phyloP scores from a whole-genome alignment of 768 basidiomycete species.

The Lentinula sp. region DNA sequence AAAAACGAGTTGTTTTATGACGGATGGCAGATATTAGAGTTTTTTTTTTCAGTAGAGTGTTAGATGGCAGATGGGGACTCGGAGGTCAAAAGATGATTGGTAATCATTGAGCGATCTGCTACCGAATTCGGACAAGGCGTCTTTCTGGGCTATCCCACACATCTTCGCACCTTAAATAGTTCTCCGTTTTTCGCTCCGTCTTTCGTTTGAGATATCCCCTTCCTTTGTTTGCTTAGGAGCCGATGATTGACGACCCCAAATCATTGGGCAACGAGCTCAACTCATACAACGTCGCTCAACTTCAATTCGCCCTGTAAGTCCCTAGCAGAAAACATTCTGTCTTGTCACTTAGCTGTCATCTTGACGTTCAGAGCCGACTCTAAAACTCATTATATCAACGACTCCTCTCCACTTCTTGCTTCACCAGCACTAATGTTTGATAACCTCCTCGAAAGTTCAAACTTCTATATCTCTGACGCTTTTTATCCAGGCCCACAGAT shows the following conservation, averaged over 20 bases:
- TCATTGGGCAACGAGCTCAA: constrained; percentile 40
- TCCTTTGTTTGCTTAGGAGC: constrained; percentile 4
- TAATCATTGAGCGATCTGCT: neutral
- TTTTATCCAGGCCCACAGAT: constrained; percentile 32
- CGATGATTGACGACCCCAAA: constrained; percentile 54
- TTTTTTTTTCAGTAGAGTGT: neutral
- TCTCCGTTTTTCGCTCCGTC: constrained; percentile 8
- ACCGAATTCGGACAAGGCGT: neutral
- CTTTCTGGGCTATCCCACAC: constrained; percentile 1
- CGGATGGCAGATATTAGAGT: neutral
- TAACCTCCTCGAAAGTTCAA: constrained; percentile 10
- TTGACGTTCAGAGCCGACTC: constrained; percentile 27
- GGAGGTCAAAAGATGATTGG: neutral
- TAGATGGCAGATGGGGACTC: constrained; percentile 5
- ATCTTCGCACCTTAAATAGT: constrained; percentile 3
- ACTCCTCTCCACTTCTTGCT: constrained; percentile 40
- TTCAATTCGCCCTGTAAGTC: constrained; percentile 56
- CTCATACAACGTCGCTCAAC: constrained; percentile 57
- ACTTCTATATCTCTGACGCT: neutral
- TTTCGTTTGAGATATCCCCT: constrained; percentile 4
- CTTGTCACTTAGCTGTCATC: constrained; percentile 13
- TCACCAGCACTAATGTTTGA: constrained; percentile 42
- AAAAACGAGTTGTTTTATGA: neutral
- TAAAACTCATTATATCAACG: constrained; percentile 36
- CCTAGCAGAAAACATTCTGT: constrained; percentile 13